Evolutionary conservation across 495 filamentous ascomycete genomes (phyloP).

Genomic region (Hypoxylon rickii): DNA sequence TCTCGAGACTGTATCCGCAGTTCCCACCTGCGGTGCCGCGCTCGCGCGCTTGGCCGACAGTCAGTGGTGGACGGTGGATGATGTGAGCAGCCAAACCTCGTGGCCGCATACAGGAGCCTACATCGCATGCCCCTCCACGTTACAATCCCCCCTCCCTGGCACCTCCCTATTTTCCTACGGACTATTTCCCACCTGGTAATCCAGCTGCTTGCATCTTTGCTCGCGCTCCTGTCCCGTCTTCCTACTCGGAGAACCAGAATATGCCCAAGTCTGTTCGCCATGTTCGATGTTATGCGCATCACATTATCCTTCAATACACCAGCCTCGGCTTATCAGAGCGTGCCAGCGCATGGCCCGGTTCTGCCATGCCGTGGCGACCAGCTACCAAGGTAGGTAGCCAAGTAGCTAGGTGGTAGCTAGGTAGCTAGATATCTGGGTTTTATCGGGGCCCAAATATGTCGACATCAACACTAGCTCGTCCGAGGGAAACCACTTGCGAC

Average conservation of each 20-base stretch:
- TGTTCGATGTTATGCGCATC: conserved; percentile 29
- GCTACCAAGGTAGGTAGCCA: too few relatives aligned
- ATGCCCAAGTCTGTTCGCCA: conserved; percentile 15
- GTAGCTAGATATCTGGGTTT: too few relatives aligned
- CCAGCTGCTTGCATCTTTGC: conserved; percentile 9
- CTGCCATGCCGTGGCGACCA: conserved; percentile 17
- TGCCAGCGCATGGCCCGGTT: conserved; percentile 24
- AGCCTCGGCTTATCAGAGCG: conserved; percentile 21
- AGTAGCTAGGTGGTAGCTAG: too few relatives aligned
- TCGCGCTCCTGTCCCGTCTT: conserved; percentile 10
- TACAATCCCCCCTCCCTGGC: conserved; percentile 2
- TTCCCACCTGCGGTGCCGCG: conserved; percentile 19
- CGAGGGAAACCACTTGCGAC: neutral
- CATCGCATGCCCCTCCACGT: conserved; percentile 10
- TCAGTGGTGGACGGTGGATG: neutral
- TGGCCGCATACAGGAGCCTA: conserved; percentile 1
- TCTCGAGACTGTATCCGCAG: conserved; percentile 20
- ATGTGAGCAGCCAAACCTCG: neutral
- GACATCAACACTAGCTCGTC: neutral
- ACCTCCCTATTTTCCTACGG: too few relatives aligned
- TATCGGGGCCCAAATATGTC: neutral
- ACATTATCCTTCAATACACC: conserved; percentile 10
- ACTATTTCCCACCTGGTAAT: too few relatives aligned
- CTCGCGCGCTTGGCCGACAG: conserved; percentile 19
- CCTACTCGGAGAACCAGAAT: conserved; percentile 26